phyloP scores from a whole-genome alignment of 495 filamentous ascomycete genomes.

The Aspergillus ostianus region DNA sequence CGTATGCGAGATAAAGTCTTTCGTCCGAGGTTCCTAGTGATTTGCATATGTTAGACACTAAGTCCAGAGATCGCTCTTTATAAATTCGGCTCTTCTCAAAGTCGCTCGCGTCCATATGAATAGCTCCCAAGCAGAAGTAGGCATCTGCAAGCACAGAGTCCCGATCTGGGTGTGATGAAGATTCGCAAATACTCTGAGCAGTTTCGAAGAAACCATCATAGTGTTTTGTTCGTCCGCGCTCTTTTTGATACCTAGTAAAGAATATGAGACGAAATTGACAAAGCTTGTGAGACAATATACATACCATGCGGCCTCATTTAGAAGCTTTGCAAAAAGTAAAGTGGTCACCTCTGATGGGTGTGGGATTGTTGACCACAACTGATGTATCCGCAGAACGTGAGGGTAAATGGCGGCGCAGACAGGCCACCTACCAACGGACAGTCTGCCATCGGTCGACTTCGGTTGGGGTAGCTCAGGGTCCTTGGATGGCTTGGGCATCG shows the following conservation, averaged over 20 bases:
- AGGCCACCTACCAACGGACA: constrained; percentile 21
- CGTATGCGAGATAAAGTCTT: constrained; percentile 14
- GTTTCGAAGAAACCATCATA: constrained; percentile 21
- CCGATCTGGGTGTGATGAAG: constrained; percentile 16
- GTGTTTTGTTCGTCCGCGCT: constrained; percentile 17
- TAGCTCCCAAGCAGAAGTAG: constrained; percentile 19
- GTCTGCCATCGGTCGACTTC: constrained; percentile 17
- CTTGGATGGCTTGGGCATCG: constrained; percentile 24
- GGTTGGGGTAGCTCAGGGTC: constrained; percentile 19
- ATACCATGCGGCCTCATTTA: constrained; percentile 24
- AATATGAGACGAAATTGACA: not conserved
- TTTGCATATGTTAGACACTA: constrained; percentile 13
- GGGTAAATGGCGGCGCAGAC: constrained; percentile 27
- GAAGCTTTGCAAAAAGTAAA: constrained; percentile 19
- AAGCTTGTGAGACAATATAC: constrained; percentile 4
- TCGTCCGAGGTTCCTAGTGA: constrained; percentile 11
- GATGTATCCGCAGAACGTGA: constrained; percentile 21
- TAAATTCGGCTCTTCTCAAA: constrained; percentile 12
- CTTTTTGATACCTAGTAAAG: constrained; percentile 16
- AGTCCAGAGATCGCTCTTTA: constrained; percentile 15
- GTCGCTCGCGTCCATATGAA: constrained; percentile 16
- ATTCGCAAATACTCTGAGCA: constrained; percentile 12
- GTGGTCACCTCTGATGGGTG: constrained; percentile 9
- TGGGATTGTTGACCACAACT: constrained; percentile 17
- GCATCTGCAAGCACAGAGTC: constrained; percentile 18